phyloP scores from a whole-genome alignment of 2,329 filamentous ascomycete species.

The Hypomyces rosellus region DNA sequence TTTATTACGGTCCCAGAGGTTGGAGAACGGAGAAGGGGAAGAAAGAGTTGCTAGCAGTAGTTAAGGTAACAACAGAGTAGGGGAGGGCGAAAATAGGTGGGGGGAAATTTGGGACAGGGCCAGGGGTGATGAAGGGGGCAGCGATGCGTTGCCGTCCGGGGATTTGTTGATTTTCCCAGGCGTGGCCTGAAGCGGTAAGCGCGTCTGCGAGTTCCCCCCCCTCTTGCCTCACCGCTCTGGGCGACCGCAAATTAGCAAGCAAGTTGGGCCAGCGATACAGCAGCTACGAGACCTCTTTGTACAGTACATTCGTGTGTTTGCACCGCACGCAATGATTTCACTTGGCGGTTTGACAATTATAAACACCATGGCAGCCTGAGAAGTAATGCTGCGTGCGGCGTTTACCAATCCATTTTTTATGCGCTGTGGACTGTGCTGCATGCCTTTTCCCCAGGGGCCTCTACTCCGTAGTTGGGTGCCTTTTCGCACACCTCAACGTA shows the following conservation, averaged over 20 bases:
- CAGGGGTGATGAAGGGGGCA: slow-evolving; percentile 12
- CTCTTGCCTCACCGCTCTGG: slow-evolving; percentile 15
- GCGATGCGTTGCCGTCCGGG: slow-evolving; percentile 22
- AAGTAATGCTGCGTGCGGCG: too few relatives aligned
- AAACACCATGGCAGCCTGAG: too few relatives aligned
- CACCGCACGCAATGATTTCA: too few relatives aligned
- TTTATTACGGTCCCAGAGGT: slow-evolving; percentile 14
- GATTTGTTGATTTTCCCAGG: slow-evolving; percentile 35
- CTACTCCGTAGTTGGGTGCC: too few relatives aligned
- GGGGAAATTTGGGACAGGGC: slow-evolving; percentile 40
- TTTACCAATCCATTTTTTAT: too few relatives aligned
- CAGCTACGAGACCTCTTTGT: too few relatives aligned
- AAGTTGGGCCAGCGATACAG: neutral
- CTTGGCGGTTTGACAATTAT: too few relatives aligned
- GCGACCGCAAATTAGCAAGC: slow-evolving; percentile 5
- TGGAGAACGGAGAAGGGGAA: slow-evolving; percentile 19
- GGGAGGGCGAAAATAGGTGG: slow-evolving; percentile 38
- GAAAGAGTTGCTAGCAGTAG: slow-evolving; percentile 15
- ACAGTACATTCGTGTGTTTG: too few relatives aligned
- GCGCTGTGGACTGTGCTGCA: too few relatives aligned
- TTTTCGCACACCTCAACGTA: too few relatives aligned
- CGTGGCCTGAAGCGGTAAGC: slow-evolving; percentile 29
- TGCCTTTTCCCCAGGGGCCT: too few relatives aligned
- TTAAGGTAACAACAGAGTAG: slow-evolving; percentile 1
- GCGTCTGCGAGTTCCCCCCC: slow-evolving; percentile 20